Conservation (phyloP, 2,329 filamentous ascomycete genomes). For the Colletotrichum horii region DNA sequence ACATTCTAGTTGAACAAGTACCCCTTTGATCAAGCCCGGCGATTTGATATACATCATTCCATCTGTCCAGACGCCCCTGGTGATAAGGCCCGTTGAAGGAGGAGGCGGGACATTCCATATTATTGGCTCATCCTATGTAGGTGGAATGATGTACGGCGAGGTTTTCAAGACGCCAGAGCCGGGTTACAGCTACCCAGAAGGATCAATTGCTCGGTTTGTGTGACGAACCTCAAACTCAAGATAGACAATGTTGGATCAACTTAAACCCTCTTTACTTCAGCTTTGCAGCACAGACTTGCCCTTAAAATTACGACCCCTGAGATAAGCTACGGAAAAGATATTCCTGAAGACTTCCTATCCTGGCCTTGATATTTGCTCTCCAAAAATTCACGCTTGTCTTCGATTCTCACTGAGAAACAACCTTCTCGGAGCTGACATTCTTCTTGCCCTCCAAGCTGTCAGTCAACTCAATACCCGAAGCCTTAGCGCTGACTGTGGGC, state of each 20-base stretch:
- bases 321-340: accelerated
- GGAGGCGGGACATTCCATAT: background rate
- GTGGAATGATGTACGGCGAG: background rate
- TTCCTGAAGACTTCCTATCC: accelerated
- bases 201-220: background rate
- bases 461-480: background rate
- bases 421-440: background rate
- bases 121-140: background rate
- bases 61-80: background rate
- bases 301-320: background rate
- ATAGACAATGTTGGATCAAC: background rate
- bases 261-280: accelerated
- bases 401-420: background rate
- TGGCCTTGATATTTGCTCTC: background rate
- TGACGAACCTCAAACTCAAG: background rate
- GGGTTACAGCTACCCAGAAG: background rate
- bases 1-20: background rate
- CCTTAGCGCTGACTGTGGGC: background rate
- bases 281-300: accelerated
- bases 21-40: background rate
- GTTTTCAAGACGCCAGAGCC: background rate
- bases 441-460: background rate
- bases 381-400: accelerated
- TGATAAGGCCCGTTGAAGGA: background rate
- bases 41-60: background rate